Base-by-base conservation (phyloP, 2,329 filamentous ascomycete genomes). In the Penicillium oxalicum region DNA sequence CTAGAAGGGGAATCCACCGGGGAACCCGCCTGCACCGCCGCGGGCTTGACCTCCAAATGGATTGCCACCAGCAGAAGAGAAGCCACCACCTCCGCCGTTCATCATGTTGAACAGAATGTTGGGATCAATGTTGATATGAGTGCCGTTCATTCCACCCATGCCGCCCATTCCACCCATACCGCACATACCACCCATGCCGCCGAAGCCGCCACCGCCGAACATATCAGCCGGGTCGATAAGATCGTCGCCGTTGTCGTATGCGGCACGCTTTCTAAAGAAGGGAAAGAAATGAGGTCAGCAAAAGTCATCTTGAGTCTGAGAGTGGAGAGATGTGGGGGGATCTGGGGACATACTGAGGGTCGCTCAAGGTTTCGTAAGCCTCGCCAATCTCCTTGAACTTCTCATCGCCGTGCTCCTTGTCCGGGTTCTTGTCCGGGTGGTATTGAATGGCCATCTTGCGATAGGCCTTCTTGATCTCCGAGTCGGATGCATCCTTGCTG, bases 351-450 rank as follows among this genome's bases (percentile, higher is more conserved):
- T 86, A 90, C 85, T 95, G 84, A 74, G 90, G 77, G 71, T 98
- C 93, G 65, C 88, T 95, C 72, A 98, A 75, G 43, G 86, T 94
- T 74, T 98, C 93, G 68, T 98, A 95, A 36, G 91, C 91, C 76
- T 98, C 93, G 62, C 90, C 88, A 36, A 96, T 87, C 67, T 98
- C 93, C 80, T 98, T 97, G 80, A 98, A 98, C 64, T 88, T 84
- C 62, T 90, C 91, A 53, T 93, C 93, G 44, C 82, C 78, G 50
- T 83, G 80, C 61, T 96, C 88, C 54, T 86, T 88, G 51, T 72
- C 66, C 1, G 86, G 88, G 73, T 97, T 98, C 82, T 98, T 98
- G 75, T 98, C 93, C 2, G 93, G 93, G 70, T 98, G 93, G 67
- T 95, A 87, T 56, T 91, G 78, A 59, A 98, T 91, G 48, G 93